Base-by-base conservation (phyloP, 352 stramenopile genomes). In the Thraustotheca clavata region DNA sequence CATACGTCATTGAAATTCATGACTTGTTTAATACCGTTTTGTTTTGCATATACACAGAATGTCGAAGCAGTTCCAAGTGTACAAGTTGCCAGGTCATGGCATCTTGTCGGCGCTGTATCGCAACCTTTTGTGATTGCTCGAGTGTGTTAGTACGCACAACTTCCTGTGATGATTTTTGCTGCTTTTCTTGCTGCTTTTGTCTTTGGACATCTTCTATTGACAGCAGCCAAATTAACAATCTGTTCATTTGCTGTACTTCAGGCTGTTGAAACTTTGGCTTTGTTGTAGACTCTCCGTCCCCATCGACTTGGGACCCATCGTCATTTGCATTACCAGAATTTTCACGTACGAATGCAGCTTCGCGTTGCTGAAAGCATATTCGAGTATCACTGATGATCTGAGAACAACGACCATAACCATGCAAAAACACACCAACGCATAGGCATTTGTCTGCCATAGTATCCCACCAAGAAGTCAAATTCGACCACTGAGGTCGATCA, bases 241-340 rank as follows among this genome's bases (percentile, higher is more conserved):
- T 82, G 63, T 95, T 95, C 86, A 95, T 95, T 55, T 89, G 79
- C 67, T 95, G 86, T 60, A 95, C 86, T 59, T 95, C 86, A 0
- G 86, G 86, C 62, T 92, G 83, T 68, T 90, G 91, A 59, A 90
- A 95, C 34, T 76, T 78, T 43, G 36, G 14, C 32, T 73, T 75
- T n/a, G n/a, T n/a, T n/a, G 3, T 74, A 26, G 57, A n/a, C n/a
- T 41, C 40, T 20, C 46, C 39, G 8, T 31, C 22, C 27, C 29
- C 22, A 24, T 61, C 7, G 27, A 12, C 4, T 66, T 33, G 3
- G 54, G 52, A 49, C n/a, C 55, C 61, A 22, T 49, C 69, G 20
- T 20, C 40, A 6, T 67, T 70, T 24, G 70, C 68, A 16, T 49
- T 34, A 29, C 49, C 47, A 9, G 46, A 27, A 47, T 38, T 14